A percentile compares a stretch with the other conserved stretches of the same genome.
phyloP scores from a whole-genome alignment of 2,329 filamentous ascomycete species.

The Hirsutella rhossiliensis region DNA sequence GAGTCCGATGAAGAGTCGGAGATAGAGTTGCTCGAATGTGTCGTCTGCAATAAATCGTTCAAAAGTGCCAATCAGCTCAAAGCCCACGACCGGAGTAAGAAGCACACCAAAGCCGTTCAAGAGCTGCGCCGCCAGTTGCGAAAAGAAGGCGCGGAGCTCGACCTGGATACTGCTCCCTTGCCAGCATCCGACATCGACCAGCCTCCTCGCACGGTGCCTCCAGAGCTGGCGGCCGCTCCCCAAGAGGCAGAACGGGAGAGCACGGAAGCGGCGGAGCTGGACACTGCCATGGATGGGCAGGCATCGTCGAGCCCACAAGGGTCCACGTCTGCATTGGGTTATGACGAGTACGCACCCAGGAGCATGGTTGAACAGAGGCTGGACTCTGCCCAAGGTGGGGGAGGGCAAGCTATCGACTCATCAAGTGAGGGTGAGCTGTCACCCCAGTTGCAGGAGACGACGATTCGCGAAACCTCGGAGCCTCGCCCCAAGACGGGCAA shows the following conservation, averaged over 20 bases:
- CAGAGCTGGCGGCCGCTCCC: not conserved
- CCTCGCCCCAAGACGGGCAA: constrained; percentile 33
- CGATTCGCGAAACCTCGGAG: constrained; percentile 10
- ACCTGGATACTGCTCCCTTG: constrained; percentile 22
- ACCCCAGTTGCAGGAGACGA: constrained; percentile 9
- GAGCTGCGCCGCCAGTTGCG: constrained; percentile 73
- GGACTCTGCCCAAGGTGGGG: not conserved
- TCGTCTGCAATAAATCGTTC: constrained; percentile 68
- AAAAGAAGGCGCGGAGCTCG: constrained; percentile 57
- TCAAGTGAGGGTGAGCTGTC: constrained; percentile 2
- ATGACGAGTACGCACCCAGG: constrained; percentile 36
- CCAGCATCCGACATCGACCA: not conserved
- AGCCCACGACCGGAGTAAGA: constrained; percentile 92
- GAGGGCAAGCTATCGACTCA: not conserved
- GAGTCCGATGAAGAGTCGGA: constrained; percentile 42
- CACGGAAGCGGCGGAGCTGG: too few relatives aligned
- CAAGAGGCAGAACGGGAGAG: too few relatives aligned
- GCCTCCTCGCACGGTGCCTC: not conserved
- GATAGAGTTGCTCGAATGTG: constrained; percentile 57
- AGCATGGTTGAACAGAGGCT: constrained; percentile 30
- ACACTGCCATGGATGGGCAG: too few relatives aligned
- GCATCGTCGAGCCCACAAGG: too few relatives aligned
- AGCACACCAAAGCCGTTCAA: constrained; percentile 79
- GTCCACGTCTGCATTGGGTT: not conserved
- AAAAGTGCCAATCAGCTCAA: constrained; percentile 87